Evolutionary conservation across 257 asterid genomes (phyloP), one percentile per base, ranked within the genome.

Genomic region (Catharanthus roseus): DNA sequence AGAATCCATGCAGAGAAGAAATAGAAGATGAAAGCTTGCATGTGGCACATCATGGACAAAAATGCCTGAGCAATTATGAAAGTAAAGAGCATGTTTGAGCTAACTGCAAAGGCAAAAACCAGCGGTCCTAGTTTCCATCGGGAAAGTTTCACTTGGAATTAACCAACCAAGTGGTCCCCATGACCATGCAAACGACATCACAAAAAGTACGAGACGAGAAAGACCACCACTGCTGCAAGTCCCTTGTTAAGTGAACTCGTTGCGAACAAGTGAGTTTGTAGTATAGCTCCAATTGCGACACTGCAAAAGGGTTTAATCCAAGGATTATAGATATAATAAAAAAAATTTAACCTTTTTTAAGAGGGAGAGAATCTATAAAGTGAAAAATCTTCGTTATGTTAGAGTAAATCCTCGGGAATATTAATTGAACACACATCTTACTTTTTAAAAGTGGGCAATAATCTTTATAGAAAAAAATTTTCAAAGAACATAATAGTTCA

Each of bases 111-210:
- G 6, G 84, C 84, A 21, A 65, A 80, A n/a, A 19, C 87, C 87
- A 0, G 81, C 79, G 4, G 87, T 77, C 65, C 87, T 62, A 0
- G 82, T 83, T 33, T 83, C 87, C 57, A 83, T 1, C 5, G 87
- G 87, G 71, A 83, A 80, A 12, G 72, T 75, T 34, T 83, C 87
- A 54, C 85, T 77, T 0, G 87, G 87, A 23, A 83, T 80, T 63
- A 83, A 34, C 87, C 87, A 83, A 0, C 87, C 87, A 6, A 83
- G 44, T 0, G 87, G 87, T 1, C 83, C 87, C 85, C 85, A 83
- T 26, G 85, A 83, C 87, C 85, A 80, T 9, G 85, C 87, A 23
- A 83, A 83, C 7, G 81, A 66, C 73, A 76, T 81, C 29, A 83
- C 87, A n/a, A 39, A 72, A 83, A 31, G 72, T 66, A 70, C 85